These are phyloP conservation scores for Cutaneotrichosporon sp. DNA, from an alignment of 1,284 basidiomycete genomes.

Conservation along the genomic window DNA sequence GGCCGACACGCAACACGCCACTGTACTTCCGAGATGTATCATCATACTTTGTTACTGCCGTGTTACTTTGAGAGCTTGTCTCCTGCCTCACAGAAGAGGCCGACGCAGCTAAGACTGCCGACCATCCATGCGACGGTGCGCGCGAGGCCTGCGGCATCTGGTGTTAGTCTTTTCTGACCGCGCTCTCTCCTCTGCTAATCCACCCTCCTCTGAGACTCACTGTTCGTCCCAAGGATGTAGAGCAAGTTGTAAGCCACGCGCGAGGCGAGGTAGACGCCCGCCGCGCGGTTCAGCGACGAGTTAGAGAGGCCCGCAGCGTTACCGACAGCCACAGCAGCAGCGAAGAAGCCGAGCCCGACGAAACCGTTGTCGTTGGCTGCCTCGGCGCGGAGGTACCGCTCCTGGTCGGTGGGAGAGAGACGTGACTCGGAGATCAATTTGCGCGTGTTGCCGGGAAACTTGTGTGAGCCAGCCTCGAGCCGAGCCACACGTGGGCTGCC, in stretches of 20 bases:
- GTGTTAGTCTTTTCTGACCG: neutral
- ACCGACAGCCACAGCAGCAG: constrained; percentile 38
- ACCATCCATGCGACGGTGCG: constrained; percentile 28
- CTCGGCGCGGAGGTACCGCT: constrained; percentile 33
- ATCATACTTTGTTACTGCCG: neutral
- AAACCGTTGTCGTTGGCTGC: constrained; percentile 38
- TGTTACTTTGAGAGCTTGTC: constrained; percentile 6
- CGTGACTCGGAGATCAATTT: constrained; percentile 78
- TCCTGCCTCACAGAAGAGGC: constrained; percentile 33
- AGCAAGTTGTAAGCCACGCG: constrained; percentile 33
- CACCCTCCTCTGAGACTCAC: constrained; percentile 25
- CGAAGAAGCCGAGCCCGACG: constrained; percentile 27
- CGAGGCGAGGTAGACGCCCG: constrained; percentile 34
- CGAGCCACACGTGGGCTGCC: neutral
- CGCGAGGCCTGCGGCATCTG: constrained; percentile 29
- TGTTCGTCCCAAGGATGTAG: constrained; percentile 38
- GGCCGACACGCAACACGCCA: neutral
- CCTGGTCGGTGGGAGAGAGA: constrained; percentile 75
- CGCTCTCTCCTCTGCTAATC: neutral
- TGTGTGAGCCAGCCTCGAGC: constrained; percentile 2
- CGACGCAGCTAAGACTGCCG: constrained; percentile 21
- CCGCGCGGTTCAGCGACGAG: constrained; percentile 35
- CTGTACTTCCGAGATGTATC: constrained; percentile 6
- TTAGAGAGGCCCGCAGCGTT: constrained; percentile 38
- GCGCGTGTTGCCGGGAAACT: constrained; percentile 71